A percentile compares a stretch with the other conserved stretches of the same genome.
Conservation (phyloP, 2,329 filamentous ascomycete genomes). For the Albophoma yamanashiensis region DNA sequence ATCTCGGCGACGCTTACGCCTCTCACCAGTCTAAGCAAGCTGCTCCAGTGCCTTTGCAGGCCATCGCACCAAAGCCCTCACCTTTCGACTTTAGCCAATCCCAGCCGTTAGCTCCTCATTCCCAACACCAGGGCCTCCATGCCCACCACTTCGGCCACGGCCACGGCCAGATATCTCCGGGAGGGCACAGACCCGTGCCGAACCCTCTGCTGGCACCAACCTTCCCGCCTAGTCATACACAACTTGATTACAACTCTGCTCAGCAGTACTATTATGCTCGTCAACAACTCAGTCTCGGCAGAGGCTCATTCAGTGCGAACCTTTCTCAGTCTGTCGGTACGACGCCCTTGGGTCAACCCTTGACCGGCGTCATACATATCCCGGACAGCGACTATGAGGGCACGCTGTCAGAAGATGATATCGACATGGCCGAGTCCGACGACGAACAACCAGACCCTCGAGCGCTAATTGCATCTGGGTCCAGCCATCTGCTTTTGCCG, state of each 20-base stretch:
- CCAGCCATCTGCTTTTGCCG: conserved; percentile 23
- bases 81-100: conserved; percentile 14
- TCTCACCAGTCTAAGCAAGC: conserved; percentile 25
- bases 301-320: neutral
- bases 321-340: neutral
- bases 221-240: neutral
- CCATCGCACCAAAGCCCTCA: conserved; percentile 42
- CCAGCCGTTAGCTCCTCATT: conserved; percentile 1
- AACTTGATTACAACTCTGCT: neutral
- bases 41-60: conserved; percentile 25
- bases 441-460: conserved; percentile 37
- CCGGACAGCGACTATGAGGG: conserved; percentile 2
- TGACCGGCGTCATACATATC: neutral
- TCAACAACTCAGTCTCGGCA: neutral
- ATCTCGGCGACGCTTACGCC: conserved; percentile 12
- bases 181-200: conserved; percentile 6
- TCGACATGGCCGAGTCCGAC: conserved; percentile 50
- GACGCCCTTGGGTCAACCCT: neutral
- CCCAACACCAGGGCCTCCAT: neutral
- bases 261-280: neutral
- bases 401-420: conserved; percentile 39
- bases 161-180: conserved; percentile 1
- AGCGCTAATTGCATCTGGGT: conserved; percentile 18
- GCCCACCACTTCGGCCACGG: neutral
- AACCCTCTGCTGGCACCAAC: conserved; percentile 9